phyloP scores from a whole-genome alignment of 106 monocot species.

The Dioscorea alata region DNA sequence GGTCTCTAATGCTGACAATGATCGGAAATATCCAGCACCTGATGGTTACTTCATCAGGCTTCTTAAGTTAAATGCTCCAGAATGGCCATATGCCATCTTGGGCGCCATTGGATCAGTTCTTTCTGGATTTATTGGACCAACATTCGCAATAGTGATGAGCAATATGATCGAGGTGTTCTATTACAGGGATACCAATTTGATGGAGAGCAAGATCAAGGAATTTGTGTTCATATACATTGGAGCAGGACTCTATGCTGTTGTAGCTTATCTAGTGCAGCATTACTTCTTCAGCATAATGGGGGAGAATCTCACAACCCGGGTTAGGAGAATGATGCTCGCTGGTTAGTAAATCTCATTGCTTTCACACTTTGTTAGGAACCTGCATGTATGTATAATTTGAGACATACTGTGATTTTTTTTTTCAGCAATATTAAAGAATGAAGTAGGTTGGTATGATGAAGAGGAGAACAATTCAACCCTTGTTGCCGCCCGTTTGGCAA shows the following conservation, averaged over 20 bases:
- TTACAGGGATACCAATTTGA: conserved; percentile 64
- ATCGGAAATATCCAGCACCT: conserved; percentile 84
- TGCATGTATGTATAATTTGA: no score
- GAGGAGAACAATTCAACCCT: conserved; percentile 98
- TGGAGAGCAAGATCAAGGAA: conserved; percentile 90
- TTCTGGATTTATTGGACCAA: conserved; percentile 96
- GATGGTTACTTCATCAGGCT: conserved; percentile 87
- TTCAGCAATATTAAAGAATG: conserved; percentile 91
- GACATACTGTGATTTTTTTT: not conserved
- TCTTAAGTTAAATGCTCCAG: conserved; percentile 89
- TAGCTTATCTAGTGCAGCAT: conserved; percentile 92
- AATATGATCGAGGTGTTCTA: conserved; percentile 99
- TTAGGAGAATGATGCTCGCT: conserved; percentile 96
- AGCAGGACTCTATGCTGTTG: conserved; percentile 92
- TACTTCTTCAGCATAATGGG: conserved; percentile 99
- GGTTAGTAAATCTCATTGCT: conserved; percentile 20
- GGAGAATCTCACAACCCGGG: conserved; percentile 95
- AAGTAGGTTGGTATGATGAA: conserved; percentile 99
- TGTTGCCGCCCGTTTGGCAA: conserved; percentile 75
- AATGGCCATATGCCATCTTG: conserved; percentile 87
- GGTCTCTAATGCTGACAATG: conserved; percentile 92
- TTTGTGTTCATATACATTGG: conserved; percentile 97
- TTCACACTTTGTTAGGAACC: no score
- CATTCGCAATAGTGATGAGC: conserved; percentile 96
- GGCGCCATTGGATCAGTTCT: conserved; percentile 87